These are phyloP conservation scores for Nicotiana tomentosiformis DNA, from an alignment of 257 asterid species.

Conservation along the genomic window DNA sequence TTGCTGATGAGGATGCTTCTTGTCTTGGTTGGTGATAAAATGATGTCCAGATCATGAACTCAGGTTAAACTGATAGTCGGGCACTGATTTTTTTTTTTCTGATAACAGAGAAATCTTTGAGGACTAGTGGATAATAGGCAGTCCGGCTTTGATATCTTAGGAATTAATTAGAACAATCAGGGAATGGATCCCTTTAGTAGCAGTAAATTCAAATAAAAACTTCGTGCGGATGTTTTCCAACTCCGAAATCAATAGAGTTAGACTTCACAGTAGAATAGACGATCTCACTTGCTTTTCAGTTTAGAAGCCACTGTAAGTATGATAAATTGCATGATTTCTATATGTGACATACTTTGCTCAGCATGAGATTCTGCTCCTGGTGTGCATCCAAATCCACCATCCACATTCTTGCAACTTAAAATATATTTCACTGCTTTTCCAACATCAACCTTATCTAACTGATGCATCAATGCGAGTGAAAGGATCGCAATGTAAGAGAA, in stretches of 20 bases:
- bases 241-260: not conserved
- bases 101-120: not conserved
- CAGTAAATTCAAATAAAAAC: not conserved
- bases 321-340: not conserved
- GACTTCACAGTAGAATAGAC: not conserved
- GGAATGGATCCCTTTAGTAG: not conserved
- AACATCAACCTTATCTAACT: constrained; percentile 68
- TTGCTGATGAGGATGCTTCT: not conserved
- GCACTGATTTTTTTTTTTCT: not conserved
- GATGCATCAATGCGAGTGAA: constrained; percentile 62
- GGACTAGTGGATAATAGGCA: not conserved
- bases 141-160: not conserved
- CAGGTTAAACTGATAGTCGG: not conserved
- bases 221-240: not conserved
- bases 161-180: not conserved
- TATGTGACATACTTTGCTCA: constrained; percentile 67
- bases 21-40: not conserved
- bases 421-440: constrained; percentile 79
- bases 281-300: not conserved
- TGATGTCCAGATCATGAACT: not conserved
- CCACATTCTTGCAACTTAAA: constrained; percentile 86
- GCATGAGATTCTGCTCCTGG: constrained; percentile 98
- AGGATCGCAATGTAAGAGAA: constrained; percentile 79
- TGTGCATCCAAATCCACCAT: constrained; percentile 95
- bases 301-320: not conserved